These are phyloP conservation scores for Nakazawaea sp. DNA, from an alignment of 805 yeast species.

Conservation along the genomic window DNA sequence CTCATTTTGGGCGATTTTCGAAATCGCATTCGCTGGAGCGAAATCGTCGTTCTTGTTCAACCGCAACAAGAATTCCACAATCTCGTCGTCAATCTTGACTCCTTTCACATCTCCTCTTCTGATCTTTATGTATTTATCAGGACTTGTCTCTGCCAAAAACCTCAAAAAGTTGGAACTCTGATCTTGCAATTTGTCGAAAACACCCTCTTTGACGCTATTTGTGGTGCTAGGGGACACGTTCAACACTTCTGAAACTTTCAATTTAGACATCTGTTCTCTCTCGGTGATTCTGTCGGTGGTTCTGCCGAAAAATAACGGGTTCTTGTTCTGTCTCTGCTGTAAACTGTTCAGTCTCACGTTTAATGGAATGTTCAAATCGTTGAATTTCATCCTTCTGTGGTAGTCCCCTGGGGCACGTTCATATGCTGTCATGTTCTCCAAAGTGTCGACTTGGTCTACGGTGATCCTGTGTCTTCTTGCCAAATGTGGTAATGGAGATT, in stretches of 20 bases:
- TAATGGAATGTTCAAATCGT: constrained; percentile 56
- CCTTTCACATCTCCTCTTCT: constrained; percentile 17
- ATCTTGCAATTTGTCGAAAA: constrained; percentile 34
- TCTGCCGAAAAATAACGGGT: constrained; percentile 11
- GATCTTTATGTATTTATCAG: constrained; percentile 27
- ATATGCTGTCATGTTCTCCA: constrained; percentile 62
- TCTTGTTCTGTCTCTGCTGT: constrained; percentile 15
- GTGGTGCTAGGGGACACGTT: constrained; percentile 22
- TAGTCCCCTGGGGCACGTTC: constrained; percentile 55
- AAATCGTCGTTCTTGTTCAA: constrained; percentile 17
- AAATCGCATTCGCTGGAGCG: constrained; percentile 14
- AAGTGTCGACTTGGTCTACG: constrained; percentile 59
- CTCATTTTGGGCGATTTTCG: constrained; percentile 15
- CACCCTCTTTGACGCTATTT: constrained; percentile 21
- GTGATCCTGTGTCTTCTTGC: constrained; percentile 53
- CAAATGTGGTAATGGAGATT: constrained; percentile 60
- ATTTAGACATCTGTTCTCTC: constrained; percentile 18
- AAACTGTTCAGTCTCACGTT: constrained; percentile 17
- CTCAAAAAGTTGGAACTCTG: constrained; percentile 46
- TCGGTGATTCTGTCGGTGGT: constrained; percentile 12
- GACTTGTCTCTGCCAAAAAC: constrained; percentile 48
- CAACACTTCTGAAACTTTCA: constrained; percentile 24
- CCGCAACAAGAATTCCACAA: constrained; percentile 31
- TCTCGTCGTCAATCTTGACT: constrained; percentile 26
- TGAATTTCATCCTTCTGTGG: constrained; percentile 58